Percentiles rank a stretch among this genome's conserved stretches.
These are phyloP conservation scores for Aquilaria malaccensis DNA, from an alignment of 345 rosid genomes.

Conservation along the genomic window DNA sequence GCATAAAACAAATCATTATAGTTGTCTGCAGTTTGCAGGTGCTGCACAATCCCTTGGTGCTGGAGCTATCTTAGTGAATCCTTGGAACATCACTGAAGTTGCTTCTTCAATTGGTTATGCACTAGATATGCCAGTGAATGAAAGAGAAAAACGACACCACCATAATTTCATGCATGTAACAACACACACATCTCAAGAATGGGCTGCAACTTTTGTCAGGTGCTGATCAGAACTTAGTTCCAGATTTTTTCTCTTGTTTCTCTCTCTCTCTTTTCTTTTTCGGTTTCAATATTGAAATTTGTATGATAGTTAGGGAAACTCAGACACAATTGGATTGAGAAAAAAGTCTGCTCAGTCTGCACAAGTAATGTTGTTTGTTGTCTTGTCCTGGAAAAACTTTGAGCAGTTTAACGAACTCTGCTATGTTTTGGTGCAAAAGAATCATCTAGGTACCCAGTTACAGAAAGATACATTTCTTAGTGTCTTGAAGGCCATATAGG, in stretches of 20 bases:
- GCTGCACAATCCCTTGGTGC: slow-evolving; percentile 68
- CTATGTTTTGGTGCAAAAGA: no score
- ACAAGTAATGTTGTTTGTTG: no score
- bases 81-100: slow-evolving; percentile 57
- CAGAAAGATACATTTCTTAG: no score
- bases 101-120: slow-evolving; percentile 51
- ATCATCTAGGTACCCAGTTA: no score
- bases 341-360: no score
- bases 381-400: no score
- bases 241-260: not conserved
- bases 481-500: no score
- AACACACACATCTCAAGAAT: slow-evolving; percentile 57
- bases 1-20: not conserved
- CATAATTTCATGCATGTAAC: slow-evolving; percentile 57
- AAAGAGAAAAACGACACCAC: slow-evolving; percentile 53
- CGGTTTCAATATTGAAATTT: not conserved
- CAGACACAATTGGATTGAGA: no score
- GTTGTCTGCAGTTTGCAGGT: slow-evolving; percentile 46
- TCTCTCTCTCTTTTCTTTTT: not conserved
- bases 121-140: slow-evolving; percentile 47
- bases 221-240: slow-evolving; percentile 12
- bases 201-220: slow-evolving; percentile 67
- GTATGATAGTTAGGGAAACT: not conserved
- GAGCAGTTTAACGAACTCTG: no score
- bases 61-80: slow-evolving; percentile 52